Evolutionary conservation across 371 early-diverging fungal genomes (phyloP), one percentile per base, ranked within the genome.

Genomic region (Mortierella sp.): DNA sequence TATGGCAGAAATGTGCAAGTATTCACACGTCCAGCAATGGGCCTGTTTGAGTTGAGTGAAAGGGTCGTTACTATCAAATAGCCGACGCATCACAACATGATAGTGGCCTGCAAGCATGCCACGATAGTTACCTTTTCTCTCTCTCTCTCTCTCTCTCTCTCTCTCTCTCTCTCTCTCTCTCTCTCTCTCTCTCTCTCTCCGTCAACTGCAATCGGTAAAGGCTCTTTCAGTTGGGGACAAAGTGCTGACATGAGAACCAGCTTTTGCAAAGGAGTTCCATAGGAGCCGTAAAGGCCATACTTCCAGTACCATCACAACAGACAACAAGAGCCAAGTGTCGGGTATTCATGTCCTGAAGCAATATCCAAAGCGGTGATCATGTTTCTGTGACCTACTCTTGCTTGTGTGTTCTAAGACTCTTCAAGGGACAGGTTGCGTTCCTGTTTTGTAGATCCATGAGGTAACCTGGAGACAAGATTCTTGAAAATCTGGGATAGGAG

Each of bases 161-260:
- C n/a, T 19, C 19, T 60, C n/a, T 44, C 21, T 4, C 59, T 57
- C 6, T 28, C 6, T 30, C 16, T 43, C 26, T 59, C n/a, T 43
- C 45, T 59, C 21, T 12, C 44, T 59, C 59, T 45, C 11, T 37
- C n/a, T 45, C 60, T 43, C 9, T n/a, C 21, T 46, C 47, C 30
- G 4, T 57, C 43, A n/a, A 57, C 29, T 18, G 25, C 28, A 18
- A 50, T 4, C 50, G 50, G 50, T 50, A n/a, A 21, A 69, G 57
- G 37, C 37, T 37, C 9, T 37, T 3, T 37, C 37, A 5, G 9
- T 37, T 37, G 37, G 37, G 9, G 37, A 37, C 37, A 3, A 37
- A 9, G 37, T 37, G 37, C 37, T 9, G 9, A 9, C 37, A 37
- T 37, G 37, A 37, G 37, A 37, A 37, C 37, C 9, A 9, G 37